Base-by-base conservation (phyloP, 192 early-diverging fungal genomes). In the Coemansia sp. region DNA sequence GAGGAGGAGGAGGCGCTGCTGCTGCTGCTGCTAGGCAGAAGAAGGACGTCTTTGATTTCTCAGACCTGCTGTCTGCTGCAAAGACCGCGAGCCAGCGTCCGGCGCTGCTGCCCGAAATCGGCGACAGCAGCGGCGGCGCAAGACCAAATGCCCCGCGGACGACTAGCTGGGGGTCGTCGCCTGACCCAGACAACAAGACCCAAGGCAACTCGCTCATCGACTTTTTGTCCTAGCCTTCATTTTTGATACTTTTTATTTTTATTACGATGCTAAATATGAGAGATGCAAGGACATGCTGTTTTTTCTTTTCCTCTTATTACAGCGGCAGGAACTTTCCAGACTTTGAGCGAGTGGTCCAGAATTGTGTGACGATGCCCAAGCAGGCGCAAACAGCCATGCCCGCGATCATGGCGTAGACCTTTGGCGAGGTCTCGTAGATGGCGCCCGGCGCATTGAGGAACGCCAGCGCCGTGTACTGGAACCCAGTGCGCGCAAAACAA, bases 401-500 rank as follows among this genome's bases (percentile, higher is more conserved):
- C 8, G 76, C 92, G 45, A 95, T 74, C 90, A 93, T 92, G 2
- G 85, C 84, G 62, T 88, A 88, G 6, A 93, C 77, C 58, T 88
- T 87, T 5, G 75, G 65, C 35, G 75, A 77, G 6, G 87, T 81
- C n/a, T 76, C 49, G 56, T 87, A 89, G 2, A 51, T 65, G 45
- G 86, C 73, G 29, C 74, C 76, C 9, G 76, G 67, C 20, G 83
- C 76, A 60, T 80, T 77, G 61, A 91, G 63, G 64, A 93, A 87
- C 3, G 73, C 64, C 19, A 77, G 51, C 17, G 89, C 73, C n/a
- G 89, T 83, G 29, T 88, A 79, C 31, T 77, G 65, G 73, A 93
- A 90, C 6, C 94, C 94, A 12, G 92, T 90, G 14, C 87, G 71
- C n/a, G 85, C 84, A 80, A 92, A 96, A 64, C 90, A 85, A 76